Conservation (phyloP, 805 yeast species). For the Ogataea salicorniae region DNA sequence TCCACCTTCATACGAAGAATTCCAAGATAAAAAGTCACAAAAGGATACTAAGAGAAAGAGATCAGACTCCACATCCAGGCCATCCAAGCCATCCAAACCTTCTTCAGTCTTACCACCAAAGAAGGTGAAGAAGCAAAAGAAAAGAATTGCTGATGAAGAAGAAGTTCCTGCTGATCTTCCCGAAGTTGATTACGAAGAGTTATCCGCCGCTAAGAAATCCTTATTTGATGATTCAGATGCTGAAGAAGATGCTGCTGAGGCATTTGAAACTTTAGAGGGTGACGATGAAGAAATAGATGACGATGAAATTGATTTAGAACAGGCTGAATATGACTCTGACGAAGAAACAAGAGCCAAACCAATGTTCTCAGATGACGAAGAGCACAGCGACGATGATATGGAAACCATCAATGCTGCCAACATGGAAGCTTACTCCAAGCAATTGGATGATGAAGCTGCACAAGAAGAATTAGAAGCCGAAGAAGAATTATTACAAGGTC, state of each 20-base stretch:
- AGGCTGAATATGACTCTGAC: conserved; percentile 55
- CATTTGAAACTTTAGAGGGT: conserved; percentile 4
- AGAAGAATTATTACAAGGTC: conserved; percentile 54
- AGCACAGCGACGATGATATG: conserved; percentile 55
- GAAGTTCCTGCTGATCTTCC: conserved; percentile 48
- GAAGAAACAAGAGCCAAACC: conserved; percentile 59
- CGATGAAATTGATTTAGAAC: conserved; percentile 40
- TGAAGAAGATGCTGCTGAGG: conserved; percentile 30
- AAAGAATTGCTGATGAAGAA: conserved; percentile 30
- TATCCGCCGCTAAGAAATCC: conserved; percentile 64
- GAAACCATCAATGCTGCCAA: conserved; percentile 73
- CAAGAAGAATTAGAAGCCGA: conserved; percentile 60
- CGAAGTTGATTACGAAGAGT: conserved; percentile 62
- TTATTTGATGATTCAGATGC: conserved; percentile 73
- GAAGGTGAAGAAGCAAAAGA: conserved; percentile 23
- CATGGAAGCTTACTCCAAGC: conserved; percentile 72
- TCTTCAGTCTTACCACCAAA: conserved; percentile 4
- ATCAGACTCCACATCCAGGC: background rate
- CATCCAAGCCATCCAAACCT: background rate
- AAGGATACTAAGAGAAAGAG: conserved; percentile 31
- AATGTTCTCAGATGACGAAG: conserved; percentile 80
- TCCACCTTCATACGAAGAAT: conserved; percentile 87
- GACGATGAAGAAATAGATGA: conserved; percentile 34
- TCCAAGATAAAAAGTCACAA: conserved; percentile 42
- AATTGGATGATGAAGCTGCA: conserved; percentile 55